Percentiles rank a stretch among this genome's conserved stretches.
Evolutionary conservation across 139 green algal genomes (phyloP).

Genomic region (Klebsormidium nitens): DNA sequence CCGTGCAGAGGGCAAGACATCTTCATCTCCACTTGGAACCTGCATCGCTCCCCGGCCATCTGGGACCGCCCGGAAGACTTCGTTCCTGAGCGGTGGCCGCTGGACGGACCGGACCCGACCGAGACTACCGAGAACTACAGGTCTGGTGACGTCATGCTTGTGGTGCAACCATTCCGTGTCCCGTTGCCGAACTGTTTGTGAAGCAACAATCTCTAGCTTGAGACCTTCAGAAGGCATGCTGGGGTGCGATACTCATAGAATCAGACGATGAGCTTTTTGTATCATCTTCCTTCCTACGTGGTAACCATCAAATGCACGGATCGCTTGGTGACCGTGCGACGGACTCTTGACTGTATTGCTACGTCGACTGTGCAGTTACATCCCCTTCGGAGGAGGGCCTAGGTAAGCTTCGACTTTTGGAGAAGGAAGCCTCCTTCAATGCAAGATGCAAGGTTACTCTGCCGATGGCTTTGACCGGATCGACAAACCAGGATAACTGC

Average conservation of each 20-base stretch:
- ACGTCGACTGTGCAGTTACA: slow-evolving; percentile 7
- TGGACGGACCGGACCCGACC: slow-evolving; percentile 81
- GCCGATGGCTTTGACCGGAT: too few species aligned
- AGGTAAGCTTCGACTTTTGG: too few species aligned
- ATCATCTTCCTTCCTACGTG: not conserved
- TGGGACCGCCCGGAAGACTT: slow-evolving; percentile 92
- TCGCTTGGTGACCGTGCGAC: not conserved
- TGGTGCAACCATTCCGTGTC: not conserved
- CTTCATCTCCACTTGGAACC: slow-evolving; percentile 83
- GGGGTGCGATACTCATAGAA: not conserved
- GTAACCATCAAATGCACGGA: not conserved
- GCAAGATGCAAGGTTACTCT: slow-evolving; percentile 87
- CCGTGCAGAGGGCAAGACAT: slow-evolving; percentile 91
- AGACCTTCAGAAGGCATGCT: not conserved
- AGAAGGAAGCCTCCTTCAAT: slow-evolving; percentile 90
- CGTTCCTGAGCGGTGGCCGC: slow-evolving; percentile 78
- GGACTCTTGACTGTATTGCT: not conserved
- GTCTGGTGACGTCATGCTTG: slow-evolving; percentile 44
- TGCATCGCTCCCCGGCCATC: slow-evolving; percentile 70
- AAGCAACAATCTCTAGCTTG: not conserved
- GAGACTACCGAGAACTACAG: slow-evolving; percentile 93
- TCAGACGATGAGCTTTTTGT: not conserved
- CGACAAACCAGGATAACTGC: too few species aligned
- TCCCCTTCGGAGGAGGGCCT: slow-evolving; percentile 34
- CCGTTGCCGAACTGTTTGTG: not conserved